phyloP scores from a whole-genome alignment of 441 rosid genomes.

The Mallotus repandus region DNA sequence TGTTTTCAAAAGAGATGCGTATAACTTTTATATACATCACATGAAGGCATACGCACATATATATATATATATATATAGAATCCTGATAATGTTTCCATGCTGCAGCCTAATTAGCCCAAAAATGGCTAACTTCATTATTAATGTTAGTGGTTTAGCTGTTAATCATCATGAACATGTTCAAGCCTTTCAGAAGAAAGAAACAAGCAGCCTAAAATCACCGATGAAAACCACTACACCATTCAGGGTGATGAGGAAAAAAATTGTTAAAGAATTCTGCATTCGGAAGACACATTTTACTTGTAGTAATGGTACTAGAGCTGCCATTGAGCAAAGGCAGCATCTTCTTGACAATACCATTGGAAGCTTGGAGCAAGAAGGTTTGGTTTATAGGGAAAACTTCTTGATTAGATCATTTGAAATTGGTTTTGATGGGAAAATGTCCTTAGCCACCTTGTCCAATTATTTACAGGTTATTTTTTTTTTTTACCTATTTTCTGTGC shows the following conservation, averaged over 20 bases:
- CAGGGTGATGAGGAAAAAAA: neutral
- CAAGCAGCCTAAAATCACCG: neutral
- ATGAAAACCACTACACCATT: neutral
- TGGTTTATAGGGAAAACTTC: slow-evolving; percentile 33
- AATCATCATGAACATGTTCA: neutral
- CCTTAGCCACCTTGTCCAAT: slow-evolving; percentile 30
- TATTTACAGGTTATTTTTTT: slow-evolving; percentile 31
- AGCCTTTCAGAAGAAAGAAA: neutral
- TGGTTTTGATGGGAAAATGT: slow-evolving; percentile 30
- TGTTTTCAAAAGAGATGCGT: too few species aligned
- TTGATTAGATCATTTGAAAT: slow-evolving; percentile 37
- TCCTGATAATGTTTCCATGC: neutral
- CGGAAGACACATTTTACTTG: neutral
- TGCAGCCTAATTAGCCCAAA: neutral
- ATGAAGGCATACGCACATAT: too few species aligned
- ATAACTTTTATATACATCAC: too few species aligned
- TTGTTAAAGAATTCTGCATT: neutral
- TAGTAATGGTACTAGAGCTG: too few species aligned
- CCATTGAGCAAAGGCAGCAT: neutral
- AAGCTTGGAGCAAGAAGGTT: slow-evolving; percentile 29
- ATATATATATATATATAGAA: too few species aligned
- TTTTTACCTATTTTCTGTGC: neutral
- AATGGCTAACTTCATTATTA: neutral
- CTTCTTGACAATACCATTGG: neutral
- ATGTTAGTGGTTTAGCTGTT: neutral